These are phyloP conservation scores for Micromonas pusilla DNA, from an alignment of 139 green algal genomes.

Conservation along the genomic window DNA sequence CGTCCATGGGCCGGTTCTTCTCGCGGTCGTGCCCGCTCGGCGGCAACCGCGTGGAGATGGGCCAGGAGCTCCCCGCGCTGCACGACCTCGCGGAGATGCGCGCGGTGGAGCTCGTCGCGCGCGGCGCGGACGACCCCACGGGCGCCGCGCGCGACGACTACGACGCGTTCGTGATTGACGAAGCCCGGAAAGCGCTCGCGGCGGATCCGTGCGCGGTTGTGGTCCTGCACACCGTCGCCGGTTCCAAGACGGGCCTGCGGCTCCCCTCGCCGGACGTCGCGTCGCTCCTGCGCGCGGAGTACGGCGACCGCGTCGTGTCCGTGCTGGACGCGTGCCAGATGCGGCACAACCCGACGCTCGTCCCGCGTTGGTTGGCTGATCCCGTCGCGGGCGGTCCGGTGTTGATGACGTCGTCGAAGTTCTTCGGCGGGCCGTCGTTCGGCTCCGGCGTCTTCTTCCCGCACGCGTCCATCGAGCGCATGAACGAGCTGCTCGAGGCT, in stretches of 20 bases:
- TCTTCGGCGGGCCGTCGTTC: conserved; percentile 26
- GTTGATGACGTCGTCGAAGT: conserved; percentile 23
- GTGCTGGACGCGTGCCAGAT: conserved; percentile 26
- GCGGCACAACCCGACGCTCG: not conserved
- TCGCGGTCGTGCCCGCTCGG: not conserved
- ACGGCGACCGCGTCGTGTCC: conserved; percentile 18
- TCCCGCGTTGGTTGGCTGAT: conserved; percentile 17
- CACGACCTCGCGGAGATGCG: not conserved
- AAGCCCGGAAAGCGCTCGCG: conserved; percentile 10
- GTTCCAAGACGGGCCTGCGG: conserved; percentile 19
- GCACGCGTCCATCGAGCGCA: not conserved
- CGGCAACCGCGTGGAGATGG: conserved; percentile 7
- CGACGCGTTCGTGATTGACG: not conserved
- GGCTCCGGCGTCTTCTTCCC: conserved; percentile 6
- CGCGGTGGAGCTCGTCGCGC: conserved; percentile 11
- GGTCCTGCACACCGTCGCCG: conserved; percentile 24
- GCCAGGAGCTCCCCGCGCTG: conserved; percentile 4
- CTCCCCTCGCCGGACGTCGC: not conserved
- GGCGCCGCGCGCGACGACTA: not conserved
- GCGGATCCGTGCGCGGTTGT: not conserved
- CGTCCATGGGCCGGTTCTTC: conserved; percentile 5
- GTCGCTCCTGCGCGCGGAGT: conserved; percentile 7
- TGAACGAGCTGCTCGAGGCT: conserved; percentile 6
- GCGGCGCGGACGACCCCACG: not conserved
- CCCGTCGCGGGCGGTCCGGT: not conserved